Evolutionary conservation across 2,329 filamentous ascomycete genomes (phyloP).

Genomic region (Colletotrichum sp.): DNA sequence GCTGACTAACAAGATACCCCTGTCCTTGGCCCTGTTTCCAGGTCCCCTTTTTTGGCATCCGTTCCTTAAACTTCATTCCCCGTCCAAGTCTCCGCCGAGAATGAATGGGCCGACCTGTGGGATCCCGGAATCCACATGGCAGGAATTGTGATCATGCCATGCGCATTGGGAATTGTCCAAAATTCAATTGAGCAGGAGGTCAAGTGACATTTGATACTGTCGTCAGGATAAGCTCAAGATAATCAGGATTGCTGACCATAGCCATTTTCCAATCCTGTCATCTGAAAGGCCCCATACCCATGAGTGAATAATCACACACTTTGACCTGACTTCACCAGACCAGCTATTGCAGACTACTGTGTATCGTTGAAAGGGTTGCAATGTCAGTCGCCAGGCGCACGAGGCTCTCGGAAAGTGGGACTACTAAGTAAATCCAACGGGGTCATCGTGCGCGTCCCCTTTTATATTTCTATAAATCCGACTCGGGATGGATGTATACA

Average conservation of each 20-base stretch:
- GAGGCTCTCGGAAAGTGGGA: background rate
- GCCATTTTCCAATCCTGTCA: background rate
- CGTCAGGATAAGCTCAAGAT: background rate
- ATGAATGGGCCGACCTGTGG: background rate
- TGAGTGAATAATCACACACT: background rate
- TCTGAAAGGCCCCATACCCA: background rate
- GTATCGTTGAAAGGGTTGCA: background rate
- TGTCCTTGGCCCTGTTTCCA: background rate
- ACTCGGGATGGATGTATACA: slow-evolving; percentile 15
- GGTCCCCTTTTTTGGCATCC: background rate
- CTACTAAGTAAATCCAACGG: background rate
- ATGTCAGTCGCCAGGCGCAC: background rate
- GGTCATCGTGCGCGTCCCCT: background rate
- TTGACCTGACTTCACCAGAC: background rate
- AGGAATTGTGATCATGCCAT: background rate
- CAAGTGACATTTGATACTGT: background rate
- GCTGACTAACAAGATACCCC: background rate
- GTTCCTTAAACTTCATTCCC: background rate
- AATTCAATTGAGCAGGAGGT: background rate
- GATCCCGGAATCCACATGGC: background rate
- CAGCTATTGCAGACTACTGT: background rate
- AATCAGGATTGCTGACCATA: background rate
- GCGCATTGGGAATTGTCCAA: background rate
- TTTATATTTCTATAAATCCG: slow-evolving; percentile 12
- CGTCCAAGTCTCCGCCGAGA: background rate